phyloP scores from a whole-genome alignment of 2,329 filamentous ascomycete species.

The Tolypocladium ophioglossoides region DNA sequence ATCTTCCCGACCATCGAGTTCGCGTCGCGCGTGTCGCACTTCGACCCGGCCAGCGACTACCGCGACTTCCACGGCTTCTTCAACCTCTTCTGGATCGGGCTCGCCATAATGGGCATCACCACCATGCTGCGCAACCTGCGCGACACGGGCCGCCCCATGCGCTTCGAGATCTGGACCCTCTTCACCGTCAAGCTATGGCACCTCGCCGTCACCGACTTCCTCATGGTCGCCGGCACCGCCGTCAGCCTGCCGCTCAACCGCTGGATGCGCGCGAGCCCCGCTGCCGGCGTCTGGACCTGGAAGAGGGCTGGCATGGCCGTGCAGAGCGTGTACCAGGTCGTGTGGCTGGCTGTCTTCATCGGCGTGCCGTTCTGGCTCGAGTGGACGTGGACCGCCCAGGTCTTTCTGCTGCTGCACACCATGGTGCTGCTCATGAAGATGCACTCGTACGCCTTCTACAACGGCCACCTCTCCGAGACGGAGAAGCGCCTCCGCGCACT shows the following conservation, averaged over 20 bases:
- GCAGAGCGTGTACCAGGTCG: constrained; percentile 70
- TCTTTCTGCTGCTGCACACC: constrained; percentile 85
- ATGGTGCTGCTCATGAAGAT: constrained; percentile 97
- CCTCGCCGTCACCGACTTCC: constrained; percentile 67
- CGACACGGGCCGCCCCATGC: constrained; percentile 80
- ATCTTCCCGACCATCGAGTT: constrained; percentile 93
- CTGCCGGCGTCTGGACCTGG: constrained; percentile 57
- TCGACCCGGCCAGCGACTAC: constrained; percentile 86
- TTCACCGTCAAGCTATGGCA: constrained; percentile 87
- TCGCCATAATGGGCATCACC: constrained; percentile 94
- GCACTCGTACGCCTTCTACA: constrained; percentile 98
- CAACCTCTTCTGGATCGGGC: constrained; percentile 92
- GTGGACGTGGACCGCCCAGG: constrained; percentile 97
- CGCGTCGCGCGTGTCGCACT: constrained; percentile 82
- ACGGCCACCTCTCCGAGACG: constrained; percentile 85
- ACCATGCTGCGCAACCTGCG: constrained; percentile 89
- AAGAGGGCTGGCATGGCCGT: constrained; percentile 63
- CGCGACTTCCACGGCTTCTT: constrained; percentile 96
- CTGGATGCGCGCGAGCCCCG: constrained; percentile 43
- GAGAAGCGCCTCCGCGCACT: constrained; percentile 70
- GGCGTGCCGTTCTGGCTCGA: constrained; percentile 71
- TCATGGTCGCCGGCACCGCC: constrained; percentile 72
- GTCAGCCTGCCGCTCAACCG: constrained; percentile 65
- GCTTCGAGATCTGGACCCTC: constrained; percentile 77
- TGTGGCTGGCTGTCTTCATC: constrained; percentile 78